These are phyloP conservation scores for Neurospora africana DNA, from an alignment of 495 filamentous ascomycete species.

Conservation along the genomic window DNA sequence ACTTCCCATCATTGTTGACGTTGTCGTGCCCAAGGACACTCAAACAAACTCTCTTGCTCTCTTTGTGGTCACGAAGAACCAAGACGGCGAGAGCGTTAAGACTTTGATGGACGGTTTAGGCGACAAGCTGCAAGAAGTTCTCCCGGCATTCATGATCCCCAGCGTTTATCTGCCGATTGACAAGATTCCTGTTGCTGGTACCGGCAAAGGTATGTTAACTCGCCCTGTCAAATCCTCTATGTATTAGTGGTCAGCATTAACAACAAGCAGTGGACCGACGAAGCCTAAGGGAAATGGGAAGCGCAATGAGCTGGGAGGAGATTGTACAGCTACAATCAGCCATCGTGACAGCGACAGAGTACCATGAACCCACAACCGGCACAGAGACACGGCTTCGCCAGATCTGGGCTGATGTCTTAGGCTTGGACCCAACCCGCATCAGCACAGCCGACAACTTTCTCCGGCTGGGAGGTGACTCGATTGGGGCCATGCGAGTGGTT, in stretches of 20 bases:
- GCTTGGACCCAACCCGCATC: slow-evolving; percentile 22
- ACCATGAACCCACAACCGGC: not conserved
- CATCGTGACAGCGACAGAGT: not conserved
- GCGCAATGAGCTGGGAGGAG: not conserved
- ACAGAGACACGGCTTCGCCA: slow-evolving; percentile 14
- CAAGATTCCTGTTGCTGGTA: not conserved
- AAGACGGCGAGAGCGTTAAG: not conserved
- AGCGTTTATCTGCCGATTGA: not conserved
- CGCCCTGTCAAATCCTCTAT: not conserved
- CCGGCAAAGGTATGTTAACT: not conserved
- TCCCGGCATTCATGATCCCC: not conserved
- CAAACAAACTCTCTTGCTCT: not conserved
- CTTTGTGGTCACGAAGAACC: not conserved
- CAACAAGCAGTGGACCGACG: not conserved
- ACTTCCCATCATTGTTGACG: not conserved
- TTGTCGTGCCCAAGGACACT: not conserved
- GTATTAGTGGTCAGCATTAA: not conserved
- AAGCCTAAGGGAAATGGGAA: not conserved
- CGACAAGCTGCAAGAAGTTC: not conserved
- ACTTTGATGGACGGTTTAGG: not conserved
- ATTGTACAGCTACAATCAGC: not conserved
- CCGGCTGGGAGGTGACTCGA: slow-evolving; percentile 53
- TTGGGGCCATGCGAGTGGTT: slow-evolving; percentile 58
- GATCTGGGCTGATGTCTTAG: slow-evolving; percentile 18
- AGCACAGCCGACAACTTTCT: slow-evolving; percentile 43